Base-by-base conservation (phyloP, 2,329 filamentous ascomycete species). In the Aspergillus persii region DNA sequence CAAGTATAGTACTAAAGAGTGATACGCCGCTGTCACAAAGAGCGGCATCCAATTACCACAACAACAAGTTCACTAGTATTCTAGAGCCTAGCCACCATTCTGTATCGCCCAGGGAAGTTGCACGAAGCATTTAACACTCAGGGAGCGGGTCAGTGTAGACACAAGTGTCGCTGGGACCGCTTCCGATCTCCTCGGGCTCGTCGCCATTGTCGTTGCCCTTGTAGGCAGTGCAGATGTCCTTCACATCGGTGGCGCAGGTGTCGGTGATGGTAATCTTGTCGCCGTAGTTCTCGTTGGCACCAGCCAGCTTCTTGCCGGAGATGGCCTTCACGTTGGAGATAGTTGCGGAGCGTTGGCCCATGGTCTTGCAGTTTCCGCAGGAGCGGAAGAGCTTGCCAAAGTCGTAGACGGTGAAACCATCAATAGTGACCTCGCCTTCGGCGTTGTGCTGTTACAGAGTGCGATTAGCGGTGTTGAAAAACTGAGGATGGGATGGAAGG, bases 381-480 rank as follows among this genome's bases (percentile, higher is more conserved):
- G 74, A 74, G 60, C 80, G 78, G 72, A 80, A 81, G 51, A 81
- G 64, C 69, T 77, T 78, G 60, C 76, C 76, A 49, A 75, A 72
- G 67, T 78, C 70, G 49, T 73, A 69, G 31, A 74, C 73, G 33
- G 71, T 73, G 66, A 77, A 79, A 61, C 73, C 73, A 50, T 74
- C 71, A 56, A 76, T 63, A 56, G 52, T 67, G 55, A 71, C 66
- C 18, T 67, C 71, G 39, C 71, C 72, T 27, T 61, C 64, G 48
- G 70, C 70, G 61, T 76, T 75, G 66, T 73, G 71, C 60, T 58
- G 1, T 44, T 50, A 8, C 5, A n/a, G 18, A 36, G 33, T 2
- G 3, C 15, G 4, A 15, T 58, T 57, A 47, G 39, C 12, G 12
- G 4, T 18, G 29, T 18, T 15, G 15, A 6, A 41, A n/a, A n/a